Percentiles rank a stretch among this genome's conserved stretches.
phyloP scores from a whole-genome alignment of 345 rosid species.

The Draba incana region DNA sequence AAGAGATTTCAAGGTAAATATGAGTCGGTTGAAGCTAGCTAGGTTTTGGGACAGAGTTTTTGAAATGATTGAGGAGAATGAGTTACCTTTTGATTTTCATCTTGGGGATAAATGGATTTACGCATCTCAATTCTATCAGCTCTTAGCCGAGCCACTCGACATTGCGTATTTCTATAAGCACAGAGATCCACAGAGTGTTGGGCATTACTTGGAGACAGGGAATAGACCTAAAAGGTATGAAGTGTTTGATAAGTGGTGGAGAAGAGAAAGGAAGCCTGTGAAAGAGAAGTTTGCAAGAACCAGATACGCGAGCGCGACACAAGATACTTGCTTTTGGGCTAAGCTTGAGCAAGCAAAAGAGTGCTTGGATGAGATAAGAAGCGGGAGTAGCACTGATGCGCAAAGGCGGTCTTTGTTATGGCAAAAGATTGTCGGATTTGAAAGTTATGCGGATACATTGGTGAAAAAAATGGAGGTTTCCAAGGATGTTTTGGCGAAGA shows the following conservation, averaged over 20 bases:
- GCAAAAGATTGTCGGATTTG: conserved; percentile 47
- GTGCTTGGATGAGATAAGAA: conserved; percentile 46
- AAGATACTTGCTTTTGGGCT: conserved; percentile 92
- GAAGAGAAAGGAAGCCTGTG: background rate
- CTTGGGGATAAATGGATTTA: conserved; percentile 61
- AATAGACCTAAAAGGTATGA: conserved; percentile 69
- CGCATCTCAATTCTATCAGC: conserved; percentile 65
- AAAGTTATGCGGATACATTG: conserved; percentile 44
- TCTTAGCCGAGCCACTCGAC: conserved; percentile 78
- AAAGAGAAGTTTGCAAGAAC: conserved; percentile 47
- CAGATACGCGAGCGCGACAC: conserved; percentile 63
- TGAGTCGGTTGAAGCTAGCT: conserved; percentile 67
- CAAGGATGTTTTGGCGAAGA: conserved; percentile 58
- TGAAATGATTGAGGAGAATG: conserved; percentile 60
- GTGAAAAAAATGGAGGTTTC: conserved; percentile 66
- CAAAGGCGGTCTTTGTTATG: conserved; percentile 32
- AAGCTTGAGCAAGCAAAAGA: conserved; percentile 78
- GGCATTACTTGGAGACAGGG: conserved; percentile 59
- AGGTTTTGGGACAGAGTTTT: conserved; percentile 68
- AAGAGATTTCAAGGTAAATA: conserved; percentile 57
- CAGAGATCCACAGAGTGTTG: conserved; percentile 40
- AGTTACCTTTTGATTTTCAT: conserved; percentile 70
- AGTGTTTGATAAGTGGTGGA: conserved; percentile 75
- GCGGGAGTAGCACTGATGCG: conserved; percentile 42
- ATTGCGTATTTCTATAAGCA: conserved; percentile 63